Base-by-base conservation (phyloP, 2,329 filamentous ascomycete genomes). In the Penicillium concentricum region DNA sequence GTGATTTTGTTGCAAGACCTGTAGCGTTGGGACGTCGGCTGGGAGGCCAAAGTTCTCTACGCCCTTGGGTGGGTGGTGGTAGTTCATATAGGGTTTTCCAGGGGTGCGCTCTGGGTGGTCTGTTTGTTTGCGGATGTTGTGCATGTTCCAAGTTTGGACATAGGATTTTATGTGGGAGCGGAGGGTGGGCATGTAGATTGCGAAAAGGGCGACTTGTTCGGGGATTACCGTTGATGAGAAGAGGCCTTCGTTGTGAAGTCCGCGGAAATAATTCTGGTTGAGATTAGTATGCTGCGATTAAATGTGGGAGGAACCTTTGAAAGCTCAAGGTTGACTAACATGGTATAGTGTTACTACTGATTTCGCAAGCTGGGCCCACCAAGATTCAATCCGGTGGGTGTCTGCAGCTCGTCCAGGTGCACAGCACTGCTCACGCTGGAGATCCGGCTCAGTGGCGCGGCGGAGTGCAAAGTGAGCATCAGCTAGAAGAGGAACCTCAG, bases 321-420 rank as follows among this genome's bases (percentile, higher is more conserved):
- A 32, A 15, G 5, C 20, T 37, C 6, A 16, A 32, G 20, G 24
- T n/a, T 30, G 34, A 52, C 58, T 38, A 35, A 59, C 56, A 56
- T 35, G 39, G 28, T 32, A 58, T 2, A 51, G 39, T 24, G 38
- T 44, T 9, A 32, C 37, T 47, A 58, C 54, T 26, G 54, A 46
- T 28, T 42, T 56, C 5, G 54, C 54, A 52, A 58, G 54, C 49
- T 53, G 44, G 15, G 46, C 46, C 58, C 49, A 62, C 60, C 44
- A 60, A 13, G 58, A 59, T 49, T 62, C 52, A 51, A 62, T 62
- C 28, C 55, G 50, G 35, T 62, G 55, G 37, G 54, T 46, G 44
- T 62, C 48, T 16, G 52, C 48, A 20, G 51, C 56, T 45, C 39
- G 53, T 5, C 58, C 52, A 8, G 53, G 59, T 6, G 48, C 41